Conservation (phyloP, 345 rosid genomes). For the Dimocarpus longan region DNA sequence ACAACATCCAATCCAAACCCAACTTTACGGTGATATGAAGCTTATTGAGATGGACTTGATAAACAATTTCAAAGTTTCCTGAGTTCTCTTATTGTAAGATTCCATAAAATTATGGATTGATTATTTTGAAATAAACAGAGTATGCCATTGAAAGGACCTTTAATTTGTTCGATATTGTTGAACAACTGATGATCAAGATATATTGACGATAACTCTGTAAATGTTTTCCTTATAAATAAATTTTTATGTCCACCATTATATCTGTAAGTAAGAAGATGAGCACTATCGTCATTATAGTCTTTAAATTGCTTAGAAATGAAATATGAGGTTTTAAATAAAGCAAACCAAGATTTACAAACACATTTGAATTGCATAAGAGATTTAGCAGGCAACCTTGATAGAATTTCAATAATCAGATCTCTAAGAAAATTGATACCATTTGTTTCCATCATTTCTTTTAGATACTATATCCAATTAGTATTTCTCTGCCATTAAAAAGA, state of each 20-base stretch:
- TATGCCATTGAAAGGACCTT: background rate
- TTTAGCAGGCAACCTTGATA: background rate
- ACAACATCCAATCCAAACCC: conserved; percentile 3
- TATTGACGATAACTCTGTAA: background rate
- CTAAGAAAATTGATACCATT: too few relatives aligned
- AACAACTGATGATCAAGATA: background rate
- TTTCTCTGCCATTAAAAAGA: background rate
- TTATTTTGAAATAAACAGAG: background rate
- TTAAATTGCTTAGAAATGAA: background rate
- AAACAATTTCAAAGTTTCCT: background rate
- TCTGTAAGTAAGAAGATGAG: background rate
- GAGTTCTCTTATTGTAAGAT: background rate
- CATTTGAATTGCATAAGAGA: background rate
- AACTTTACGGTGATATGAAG: background rate
- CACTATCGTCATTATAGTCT: background rate
- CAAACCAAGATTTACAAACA: background rate
- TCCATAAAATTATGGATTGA: background rate
- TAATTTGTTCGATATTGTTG: background rate
- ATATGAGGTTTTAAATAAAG: background rate
- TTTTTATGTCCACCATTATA: too few relatives aligned
- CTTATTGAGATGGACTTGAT: background rate
- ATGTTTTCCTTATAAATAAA: background rate
- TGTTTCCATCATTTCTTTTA: background rate
- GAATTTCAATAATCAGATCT: background rate
- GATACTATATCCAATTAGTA: background rate